Base-by-base conservation (phyloP, 495 filamentous ascomycete species). In the Podospora appendiculata region DNA sequence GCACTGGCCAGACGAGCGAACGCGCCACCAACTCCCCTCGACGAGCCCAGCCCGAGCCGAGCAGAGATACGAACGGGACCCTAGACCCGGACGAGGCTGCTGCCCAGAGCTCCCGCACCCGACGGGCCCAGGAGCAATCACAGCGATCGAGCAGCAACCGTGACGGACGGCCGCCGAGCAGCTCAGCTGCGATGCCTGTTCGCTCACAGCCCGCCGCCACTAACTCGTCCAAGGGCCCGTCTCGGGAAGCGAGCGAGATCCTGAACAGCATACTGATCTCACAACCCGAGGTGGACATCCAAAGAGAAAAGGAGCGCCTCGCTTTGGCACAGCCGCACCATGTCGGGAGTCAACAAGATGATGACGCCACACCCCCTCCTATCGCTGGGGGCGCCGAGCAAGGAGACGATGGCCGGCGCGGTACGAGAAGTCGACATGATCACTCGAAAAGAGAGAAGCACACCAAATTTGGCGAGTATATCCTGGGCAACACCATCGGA, bases 401-500 rank as follows among this genome's bases (percentile, higher is more conserved):
- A n/a, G 79, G 84, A 13, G 86, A 89, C 56, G 79, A 79, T 41
- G 69, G 68, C 40, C 79, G 82, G 19, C 78, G 79, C 19, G 78
- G 77, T 13, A 75, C 76, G 45, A 79, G 85, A 50, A 90, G 86
- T 58, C 80, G 90, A 33, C 89, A 95, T 57, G 89, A 95, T 59
- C 86, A 91, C 69, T 72, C 73, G 0, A 63, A 65, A 36, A 68
- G 74, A 13, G 75, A 80, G 45, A 97, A 94, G 71, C 88, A 90
- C 53, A 90, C 84, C 17, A 87, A 84, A 12, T 97, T 97, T 64
- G 94, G 93, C 38, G 88, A 95, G 25, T 99, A 96, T 63, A 89
- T 93, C 51, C 76, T 99, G 8, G 93, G 93, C 5, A 90, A 95
- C 59, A 96, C 92, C n/a, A 84, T 99, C 32, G 93, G 93, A 45